phyloP scores from a whole-genome alignment of 805 yeast genomes.

The Tetrapisispora pingtungensis region DNA sequence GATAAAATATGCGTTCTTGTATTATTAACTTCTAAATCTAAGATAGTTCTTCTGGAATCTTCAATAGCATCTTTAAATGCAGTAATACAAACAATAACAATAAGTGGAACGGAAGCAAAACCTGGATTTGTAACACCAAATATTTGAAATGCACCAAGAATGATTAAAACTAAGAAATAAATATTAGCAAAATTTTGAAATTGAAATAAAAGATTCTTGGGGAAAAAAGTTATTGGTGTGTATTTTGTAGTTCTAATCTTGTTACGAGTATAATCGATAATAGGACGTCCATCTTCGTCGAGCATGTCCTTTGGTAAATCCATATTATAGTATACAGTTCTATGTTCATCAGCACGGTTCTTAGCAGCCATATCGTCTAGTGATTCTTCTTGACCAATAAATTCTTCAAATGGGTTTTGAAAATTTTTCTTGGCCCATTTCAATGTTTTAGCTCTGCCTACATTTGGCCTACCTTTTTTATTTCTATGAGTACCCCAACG shows the following conservation, averaged over 20 bases:
- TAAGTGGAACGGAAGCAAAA: constrained; percentile 64
- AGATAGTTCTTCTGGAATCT: constrained; percentile 63
- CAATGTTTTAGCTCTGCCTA: constrained; percentile 53
- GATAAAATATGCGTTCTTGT: constrained; percentile 56
- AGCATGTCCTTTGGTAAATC: constrained; percentile 47
- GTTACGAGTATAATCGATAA: constrained; percentile 60
- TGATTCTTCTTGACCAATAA: constrained; percentile 13
- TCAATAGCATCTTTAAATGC: constrained; percentile 75
- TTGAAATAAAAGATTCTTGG: constrained; percentile 72
- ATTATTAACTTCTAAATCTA: constrained; percentile 70
- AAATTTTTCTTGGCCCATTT: constrained; percentile 35
- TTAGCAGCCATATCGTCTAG: constrained; percentile 27
- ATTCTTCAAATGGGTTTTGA: constrained; percentile 24
- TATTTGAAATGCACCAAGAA: constrained; percentile 66
- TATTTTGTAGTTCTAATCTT: constrained; percentile 93
- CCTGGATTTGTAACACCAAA: constrained; percentile 79
- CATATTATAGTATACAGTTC: constrained; percentile 51
- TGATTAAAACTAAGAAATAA: constrained; percentile 68
- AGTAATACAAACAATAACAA: constrained; percentile 65
- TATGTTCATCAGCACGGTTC: constrained; percentile 32
- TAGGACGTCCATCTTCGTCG: constrained; percentile 54
- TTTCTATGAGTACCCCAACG: constrained; percentile 88
- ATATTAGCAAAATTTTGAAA: constrained; percentile 85
- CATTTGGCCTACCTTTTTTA: constrained; percentile 55
- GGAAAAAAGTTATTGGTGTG: constrained; percentile 81